Conservation (phyloP, 2,329 filamentous ascomycete genomes). For the Exophiala spinifera region DNA sequence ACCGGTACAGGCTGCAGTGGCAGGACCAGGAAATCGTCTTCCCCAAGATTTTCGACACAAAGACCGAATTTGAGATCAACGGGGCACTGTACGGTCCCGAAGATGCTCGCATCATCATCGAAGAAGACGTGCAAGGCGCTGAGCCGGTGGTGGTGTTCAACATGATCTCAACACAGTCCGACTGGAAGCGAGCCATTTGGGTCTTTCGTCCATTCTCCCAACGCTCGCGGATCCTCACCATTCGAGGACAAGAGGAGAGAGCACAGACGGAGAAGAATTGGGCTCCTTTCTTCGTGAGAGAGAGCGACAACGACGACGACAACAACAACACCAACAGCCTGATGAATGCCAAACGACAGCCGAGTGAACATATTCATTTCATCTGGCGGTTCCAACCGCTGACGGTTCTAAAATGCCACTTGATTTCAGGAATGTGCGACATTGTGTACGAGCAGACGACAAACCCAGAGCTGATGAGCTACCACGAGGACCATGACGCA, state of each 20-base stretch:
- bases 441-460: conserved; percentile 16
- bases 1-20: conserved; percentile 24
- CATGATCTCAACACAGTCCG: conserved; percentile 19
- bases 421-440: conserved; percentile 13
- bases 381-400: conserved; percentile 19
- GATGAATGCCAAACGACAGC: background rate
- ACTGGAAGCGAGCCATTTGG: conserved; percentile 21
- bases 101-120: conserved; percentile 27
- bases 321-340: too few relatives aligned
- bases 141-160: conserved; percentile 30
- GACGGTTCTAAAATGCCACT: conserved; percentile 12
- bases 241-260: conserved; percentile 9
- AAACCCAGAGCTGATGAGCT: background rate
- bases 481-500: conserved; percentile 9
- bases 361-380: conserved; percentile 22
- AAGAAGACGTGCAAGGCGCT: conserved; percentile 22
- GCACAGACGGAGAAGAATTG: conserved; percentile 26
- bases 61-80: conserved; percentile 11
- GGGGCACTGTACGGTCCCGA: conserved; percentile 24
- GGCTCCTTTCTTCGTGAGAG: conserved; percentile 25
- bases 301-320: background rate
- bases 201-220: conserved; percentile 25
- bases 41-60: conserved; percentile 22
- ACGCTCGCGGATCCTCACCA: conserved; percentile 13
- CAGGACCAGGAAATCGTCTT: conserved; percentile 20